Evolutionary conservation across 2,329 filamentous ascomycete species (phyloP), one percentile per base, ranked within the genome.

Genomic region (Colletotrichum australisinense): DNA sequence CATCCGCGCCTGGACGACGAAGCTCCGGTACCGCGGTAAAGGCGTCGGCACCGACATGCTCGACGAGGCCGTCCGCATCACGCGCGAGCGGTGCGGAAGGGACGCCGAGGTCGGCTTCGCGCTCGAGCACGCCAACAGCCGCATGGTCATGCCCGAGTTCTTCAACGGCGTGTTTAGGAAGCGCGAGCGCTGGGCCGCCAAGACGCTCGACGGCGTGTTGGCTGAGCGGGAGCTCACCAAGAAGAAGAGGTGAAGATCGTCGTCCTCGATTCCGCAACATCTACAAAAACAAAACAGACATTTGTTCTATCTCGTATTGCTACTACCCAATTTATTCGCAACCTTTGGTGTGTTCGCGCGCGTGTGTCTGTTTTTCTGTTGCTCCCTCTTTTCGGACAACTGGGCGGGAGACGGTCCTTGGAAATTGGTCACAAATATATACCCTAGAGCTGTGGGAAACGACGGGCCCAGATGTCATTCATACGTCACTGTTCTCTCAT

Each of bases 1-100:
- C 60, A 92, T 98, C 70, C 90, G 93, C 32, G 95, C 93, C 1
- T 98, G 95, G 95, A 96, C 94, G 2, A 94, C 95, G 1, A 88
- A 88, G 79, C 83, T 91, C 63, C 86, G 87, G 76, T 95, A 94
- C 81, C 88, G 95, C 30, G 86, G 89, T 38, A 90, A 90, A 75
- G 94, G 95, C 0, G 86, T 97, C 28, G 95, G 95, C 3, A 87
- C 85, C 53, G 92, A 91, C 38, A 83, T 98, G 78, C 85, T 98
- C 60, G 89, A 93, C 76, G 93, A 94, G 77, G 94, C 93, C 1
- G 91, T 95, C 2, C 87, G 87, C 69, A 81, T 93, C 67, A 92
- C 93, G 73, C 89, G 89, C 77, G 91, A 92, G 81, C 89, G 88
- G 78, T 93, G 93, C 71, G 93, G 94, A 55, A 89, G 89, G 72